Evolutionary conservation across 768 basidiomycete genomes (phyloP).

Genomic region (Polyporus arcularius): DNA sequence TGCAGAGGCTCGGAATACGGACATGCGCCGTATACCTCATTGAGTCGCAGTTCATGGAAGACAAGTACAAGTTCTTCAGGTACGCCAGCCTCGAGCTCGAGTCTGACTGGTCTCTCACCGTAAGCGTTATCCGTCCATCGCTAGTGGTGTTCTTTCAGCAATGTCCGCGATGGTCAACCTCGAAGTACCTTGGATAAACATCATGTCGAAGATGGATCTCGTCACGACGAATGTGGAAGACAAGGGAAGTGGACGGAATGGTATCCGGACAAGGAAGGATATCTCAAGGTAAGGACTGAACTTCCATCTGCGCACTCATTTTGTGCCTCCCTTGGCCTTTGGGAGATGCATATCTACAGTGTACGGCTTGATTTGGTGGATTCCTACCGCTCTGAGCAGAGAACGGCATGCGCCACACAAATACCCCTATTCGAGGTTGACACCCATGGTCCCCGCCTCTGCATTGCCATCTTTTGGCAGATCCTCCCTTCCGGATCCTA

Average conservation of each 20-base stretch:
- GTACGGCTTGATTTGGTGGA: background rate
- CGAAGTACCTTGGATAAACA: slow-evolving; percentile 94
- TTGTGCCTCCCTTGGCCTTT: too few relatives aligned
- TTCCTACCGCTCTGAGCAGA: background rate
- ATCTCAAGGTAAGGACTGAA: slow-evolving; percentile 66
- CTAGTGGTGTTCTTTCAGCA: slow-evolving; percentile 82
- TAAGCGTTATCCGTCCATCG: background rate
- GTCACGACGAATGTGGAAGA: slow-evolving; percentile 70
- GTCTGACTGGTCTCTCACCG: too few relatives aligned
- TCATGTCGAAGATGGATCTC: slow-evolving; percentile 99
- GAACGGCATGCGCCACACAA: background rate
- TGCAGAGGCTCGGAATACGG: slow-evolving; percentile 77
- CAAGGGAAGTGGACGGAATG: slow-evolving; percentile 65
- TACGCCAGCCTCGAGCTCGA: slow-evolving; percentile 21
- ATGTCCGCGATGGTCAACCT: slow-evolving; percentile 99
- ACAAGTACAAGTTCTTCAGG: slow-evolving; percentile 98
- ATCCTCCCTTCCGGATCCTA: background rate
- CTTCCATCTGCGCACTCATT: background rate
- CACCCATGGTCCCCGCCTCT: background rate
- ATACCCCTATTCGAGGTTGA: background rate
- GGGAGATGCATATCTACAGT: background rate
- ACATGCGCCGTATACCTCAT: slow-evolving; percentile 91
- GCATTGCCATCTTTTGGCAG: background rate
- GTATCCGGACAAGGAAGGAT: slow-evolving; percentile 70
- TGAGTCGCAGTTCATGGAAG: slow-evolving; percentile 99